Conservation (phyloP, 2,329 filamentous ascomycete genomes). For the Metarhizium anisopliae region DNA sequence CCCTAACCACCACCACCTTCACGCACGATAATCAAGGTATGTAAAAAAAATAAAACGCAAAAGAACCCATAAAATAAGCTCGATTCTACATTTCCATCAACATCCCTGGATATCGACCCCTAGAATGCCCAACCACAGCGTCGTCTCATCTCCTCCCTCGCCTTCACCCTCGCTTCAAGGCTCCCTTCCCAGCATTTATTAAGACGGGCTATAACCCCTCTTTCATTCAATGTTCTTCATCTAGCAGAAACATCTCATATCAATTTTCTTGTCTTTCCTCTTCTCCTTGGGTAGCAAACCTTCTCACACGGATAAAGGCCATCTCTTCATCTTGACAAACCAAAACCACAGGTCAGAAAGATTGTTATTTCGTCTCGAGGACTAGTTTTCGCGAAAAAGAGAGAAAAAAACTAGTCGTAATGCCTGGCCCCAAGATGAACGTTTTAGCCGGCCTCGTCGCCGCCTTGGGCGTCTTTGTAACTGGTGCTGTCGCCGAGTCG, state of each 20-base stretch:
- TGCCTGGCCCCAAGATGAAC: slow-evolving; percentile 21
- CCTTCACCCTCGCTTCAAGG: not conserved
- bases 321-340: no score
- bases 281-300: not conserved
- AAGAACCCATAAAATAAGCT: not conserved
- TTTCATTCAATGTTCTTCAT: not conserved
- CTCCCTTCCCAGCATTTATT: not conserved
- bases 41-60: no score
- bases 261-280: not conserved
- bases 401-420: slow-evolving; percentile 3
- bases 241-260: not conserved
- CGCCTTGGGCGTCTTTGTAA: slow-evolving; percentile 13
- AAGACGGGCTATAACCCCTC: not conserved
- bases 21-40: no score
- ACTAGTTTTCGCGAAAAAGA: no score
- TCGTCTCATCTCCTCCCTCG: not conserved
- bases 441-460: slow-evolving; percentile 14
- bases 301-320: not conserved
- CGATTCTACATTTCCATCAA: not conserved
- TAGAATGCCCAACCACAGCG: not conserved
- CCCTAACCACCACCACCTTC: no score
- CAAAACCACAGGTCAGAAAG: no score
- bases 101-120: not conserved
- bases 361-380: no score
- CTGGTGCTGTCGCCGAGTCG: slow-evolving; percentile 11